These are phyloP conservation scores for Gloeophyllum trabeum DNA, from an alignment of 768 basidiomycete genomes.

Conservation along the genomic window DNA sequence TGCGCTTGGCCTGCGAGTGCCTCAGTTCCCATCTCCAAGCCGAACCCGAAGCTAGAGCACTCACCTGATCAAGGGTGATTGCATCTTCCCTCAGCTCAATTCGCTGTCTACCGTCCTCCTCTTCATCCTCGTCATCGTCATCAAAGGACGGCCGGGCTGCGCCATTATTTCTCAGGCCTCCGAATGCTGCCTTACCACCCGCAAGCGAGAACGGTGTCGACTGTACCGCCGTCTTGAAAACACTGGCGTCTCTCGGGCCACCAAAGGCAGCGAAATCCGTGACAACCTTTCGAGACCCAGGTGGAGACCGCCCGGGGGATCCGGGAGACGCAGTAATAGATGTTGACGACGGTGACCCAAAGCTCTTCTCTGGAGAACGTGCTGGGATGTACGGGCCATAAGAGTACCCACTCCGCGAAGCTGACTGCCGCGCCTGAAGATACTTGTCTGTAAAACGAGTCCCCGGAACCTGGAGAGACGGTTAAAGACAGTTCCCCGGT, in stretches of 20 bases:
- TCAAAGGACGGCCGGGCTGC: constrained; percentile 36
- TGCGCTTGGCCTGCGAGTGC: constrained; percentile 56
- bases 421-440: constrained; percentile 56
- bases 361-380: constrained; percentile 25
- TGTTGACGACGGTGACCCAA: constrained; percentile 21
- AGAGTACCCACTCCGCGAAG: constrained; percentile 39
- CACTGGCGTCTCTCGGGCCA: constrained; percentile 60
- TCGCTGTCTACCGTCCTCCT: constrained; percentile 47
- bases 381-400: constrained; percentile 36
- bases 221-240: constrained; percentile 77
- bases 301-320: too few species aligned
- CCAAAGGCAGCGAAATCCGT: constrained; percentile 84
- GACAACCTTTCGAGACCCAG: constrained; percentile 79
- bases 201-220: constrained; percentile 73
- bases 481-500: constrained; percentile 4
- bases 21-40: too few species aligned
- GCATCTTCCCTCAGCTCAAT: constrained; percentile 74
- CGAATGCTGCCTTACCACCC: constrained; percentile 77
- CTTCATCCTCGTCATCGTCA: constrained; percentile 65
- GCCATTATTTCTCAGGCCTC: constrained; percentile 38
- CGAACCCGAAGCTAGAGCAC: constrained; percentile 10
- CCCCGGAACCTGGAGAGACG: constrained; percentile 62
- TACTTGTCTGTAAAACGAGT: constrained; percentile 97
- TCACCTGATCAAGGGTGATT: constrained; percentile 88
- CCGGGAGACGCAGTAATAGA: constrained; percentile 16